These are phyloP conservation scores for Saxophila tyrrhenica DNA, from an alignment of 495 filamentous ascomycete genomes.

Conservation along the genomic window DNA sequence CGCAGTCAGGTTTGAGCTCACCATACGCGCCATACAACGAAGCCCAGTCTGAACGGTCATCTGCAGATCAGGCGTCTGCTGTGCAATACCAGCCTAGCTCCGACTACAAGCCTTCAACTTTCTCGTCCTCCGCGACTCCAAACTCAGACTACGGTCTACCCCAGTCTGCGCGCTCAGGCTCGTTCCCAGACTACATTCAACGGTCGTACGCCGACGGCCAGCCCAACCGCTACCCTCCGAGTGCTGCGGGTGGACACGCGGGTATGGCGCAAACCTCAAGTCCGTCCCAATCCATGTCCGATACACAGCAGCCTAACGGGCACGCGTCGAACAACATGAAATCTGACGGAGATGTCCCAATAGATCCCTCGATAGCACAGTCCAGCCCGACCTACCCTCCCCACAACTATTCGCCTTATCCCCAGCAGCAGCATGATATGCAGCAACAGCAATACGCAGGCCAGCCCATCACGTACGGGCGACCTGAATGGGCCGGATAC, in stretches of 20 bases:
- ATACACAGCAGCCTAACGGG: slow-evolving; percentile 60
- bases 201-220: slow-evolving; percentile 35
- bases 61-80: slow-evolving; percentile 82
- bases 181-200: slow-evolving; percentile 66
- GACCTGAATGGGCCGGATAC: slow-evolving; percentile 65
- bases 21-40: slow-evolving; percentile 61
- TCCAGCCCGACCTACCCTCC: slow-evolving; percentile 83
- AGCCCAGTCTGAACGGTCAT: slow-evolving; percentile 65
- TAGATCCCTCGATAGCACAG: slow-evolving; percentile 96
- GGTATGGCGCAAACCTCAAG: slow-evolving; percentile 97
- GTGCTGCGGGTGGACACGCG: slow-evolving; percentile 60
- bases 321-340: slow-evolving; percentile 56
- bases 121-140: slow-evolving; percentile 68
- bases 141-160: slow-evolving; percentile 80
- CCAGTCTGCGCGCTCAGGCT: slow-evolving; percentile 63
- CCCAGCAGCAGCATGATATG: slow-evolving; percentile 80
- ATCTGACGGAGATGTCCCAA: slow-evolving; percentile 92
- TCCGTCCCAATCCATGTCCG: slow-evolving; percentile 78
- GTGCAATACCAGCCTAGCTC: slow-evolving; percentile 48
- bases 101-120: slow-evolving; percentile 62
- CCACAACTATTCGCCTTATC: slow-evolving; percentile 70
- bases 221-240: slow-evolving; percentile 54
- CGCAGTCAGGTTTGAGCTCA: slow-evolving; percentile 96
- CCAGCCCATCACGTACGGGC: slow-evolving; percentile 50
- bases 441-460: slow-evolving; percentile 46